Evolutionary conservation across 2,329 filamentous ascomycete species (phyloP).

Genomic region (Ophiostoma quercus): DNA sequence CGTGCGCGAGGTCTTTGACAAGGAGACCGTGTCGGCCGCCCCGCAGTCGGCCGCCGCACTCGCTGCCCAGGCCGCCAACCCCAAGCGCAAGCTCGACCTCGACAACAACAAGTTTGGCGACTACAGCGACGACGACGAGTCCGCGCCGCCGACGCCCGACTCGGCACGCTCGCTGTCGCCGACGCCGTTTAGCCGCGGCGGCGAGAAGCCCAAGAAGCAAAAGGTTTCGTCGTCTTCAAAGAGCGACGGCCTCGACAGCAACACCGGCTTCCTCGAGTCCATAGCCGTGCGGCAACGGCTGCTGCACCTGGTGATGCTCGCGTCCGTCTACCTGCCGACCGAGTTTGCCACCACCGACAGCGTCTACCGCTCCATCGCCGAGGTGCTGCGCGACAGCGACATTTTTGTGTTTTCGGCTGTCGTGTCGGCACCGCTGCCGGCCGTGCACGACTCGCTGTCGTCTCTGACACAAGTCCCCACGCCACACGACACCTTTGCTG

Average conservation of each 20-base stretch:
- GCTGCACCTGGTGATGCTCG: conserved; percentile 51
- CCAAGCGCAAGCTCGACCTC: conserved; percentile 36
- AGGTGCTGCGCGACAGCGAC: conserved; percentile 52
- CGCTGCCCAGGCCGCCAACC: not conserved
- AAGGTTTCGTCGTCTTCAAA: conserved; percentile 26
- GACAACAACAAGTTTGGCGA: conserved; percentile 57
- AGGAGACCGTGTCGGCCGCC: conserved; percentile 45
- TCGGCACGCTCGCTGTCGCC: conserved; percentile 45
- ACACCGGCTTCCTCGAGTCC: conserved; percentile 41
- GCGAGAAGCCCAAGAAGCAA: conserved; percentile 35
- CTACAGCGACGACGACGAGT: conserved; percentile 55
- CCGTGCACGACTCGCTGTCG: not conserved
- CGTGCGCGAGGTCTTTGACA: conserved; percentile 50
- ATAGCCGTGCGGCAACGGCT: conserved; percentile 58
- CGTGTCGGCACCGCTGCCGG: conserved; percentile 30
- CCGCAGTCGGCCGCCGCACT: not conserved
- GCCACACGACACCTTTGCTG: conserved; percentile 38
- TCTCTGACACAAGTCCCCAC: not conserved
- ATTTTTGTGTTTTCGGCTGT: conserved; percentile 54
- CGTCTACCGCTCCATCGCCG: conserved; percentile 55
- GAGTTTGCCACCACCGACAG: conserved; percentile 42
- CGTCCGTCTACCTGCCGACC: conserved; percentile 43
- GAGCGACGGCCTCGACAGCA: conserved; percentile 32
- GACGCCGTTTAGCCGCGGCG: conserved; percentile 29
- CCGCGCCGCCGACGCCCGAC: conserved; percentile 43